Evolutionary conservation across 1,284 basidiomycete genomes (phyloP).

Genomic region (Rhodotorula sp.): DNA sequence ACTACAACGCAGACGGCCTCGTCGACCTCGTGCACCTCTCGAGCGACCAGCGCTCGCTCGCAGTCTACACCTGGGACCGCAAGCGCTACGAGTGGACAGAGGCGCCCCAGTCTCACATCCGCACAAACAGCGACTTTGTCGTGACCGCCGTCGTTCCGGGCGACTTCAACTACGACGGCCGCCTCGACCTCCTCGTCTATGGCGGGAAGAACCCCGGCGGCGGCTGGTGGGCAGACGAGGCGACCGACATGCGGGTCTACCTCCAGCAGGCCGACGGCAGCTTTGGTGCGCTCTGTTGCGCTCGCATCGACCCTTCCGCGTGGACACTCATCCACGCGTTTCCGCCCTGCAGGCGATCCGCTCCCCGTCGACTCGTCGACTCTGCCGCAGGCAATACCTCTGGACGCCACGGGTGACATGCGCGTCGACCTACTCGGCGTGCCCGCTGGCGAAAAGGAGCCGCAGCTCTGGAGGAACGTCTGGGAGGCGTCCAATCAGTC

Average conservation of each 20-base stretch:
- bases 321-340: background rate
- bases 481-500: slow-evolving; percentile 61
- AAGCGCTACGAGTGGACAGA: slow-evolving; percentile 65
- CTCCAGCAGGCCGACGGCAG: slow-evolving; percentile 63
- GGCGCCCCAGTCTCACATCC: slow-evolving; percentile 53
- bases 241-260: slow-evolving; percentile 69
- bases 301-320: background rate
- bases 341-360: slow-evolving; percentile 26
- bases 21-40: slow-evolving; percentile 77
- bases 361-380: slow-evolving; percentile 65
- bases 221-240: slow-evolving; percentile 50
- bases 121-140: slow-evolving; percentile 40
- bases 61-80: slow-evolving; percentile 81
- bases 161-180: slow-evolving; percentile 89
- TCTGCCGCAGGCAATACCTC: slow-evolving; percentile 74
- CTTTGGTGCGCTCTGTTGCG: slow-evolving; percentile 46
- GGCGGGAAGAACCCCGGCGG: slow-evolving; percentile 54
- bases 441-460: slow-evolving; percentile 54
- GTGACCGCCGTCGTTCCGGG: slow-evolving; percentile 78
- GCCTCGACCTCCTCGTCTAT: slow-evolving; percentile 87
- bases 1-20: slow-evolving; percentile 95
- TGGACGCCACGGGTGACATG: slow-evolving; percentile 86
- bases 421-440: slow-evolving; percentile 83
- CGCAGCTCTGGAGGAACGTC: slow-evolving; percentile 73
- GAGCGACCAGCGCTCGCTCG: slow-evolving; percentile 69